Evolutionary conservation across 208 protist species (phyloP).

Genomic region (Leishmania tropica): DNA sequence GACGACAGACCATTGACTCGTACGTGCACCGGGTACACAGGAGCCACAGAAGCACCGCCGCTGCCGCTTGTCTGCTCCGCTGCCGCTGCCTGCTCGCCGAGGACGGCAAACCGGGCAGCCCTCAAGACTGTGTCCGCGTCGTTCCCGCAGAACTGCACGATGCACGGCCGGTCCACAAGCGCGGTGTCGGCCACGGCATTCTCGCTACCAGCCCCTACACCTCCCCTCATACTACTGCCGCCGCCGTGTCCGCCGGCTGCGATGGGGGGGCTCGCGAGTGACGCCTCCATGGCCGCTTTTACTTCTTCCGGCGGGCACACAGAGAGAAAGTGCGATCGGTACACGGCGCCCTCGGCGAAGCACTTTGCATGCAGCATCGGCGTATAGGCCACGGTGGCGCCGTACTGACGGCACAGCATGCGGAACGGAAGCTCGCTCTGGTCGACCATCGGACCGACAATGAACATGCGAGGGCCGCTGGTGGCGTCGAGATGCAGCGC

Average conservation of each 20-base stretch:
- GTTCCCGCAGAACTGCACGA: constrained; percentile 90
- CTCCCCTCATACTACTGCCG: background rate
- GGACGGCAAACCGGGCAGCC: constrained; percentile 60
- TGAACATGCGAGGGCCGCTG: constrained; percentile 42
- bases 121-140: constrained; percentile 64
- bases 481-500: background rate
- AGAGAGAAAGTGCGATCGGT: constrained; percentile 64
- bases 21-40: constrained; percentile 15
- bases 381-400: constrained; percentile 82
- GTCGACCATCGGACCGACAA: constrained; percentile 94
- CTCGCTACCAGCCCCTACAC: background rate
- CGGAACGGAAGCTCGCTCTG: constrained; percentile 92
- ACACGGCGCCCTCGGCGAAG: constrained; percentile 57
- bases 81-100: constrained; percentile 37
- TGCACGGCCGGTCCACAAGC: constrained; percentile 72
- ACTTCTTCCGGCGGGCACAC: constrained; percentile 38
- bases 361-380: constrained; percentile 88
- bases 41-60: background rate
- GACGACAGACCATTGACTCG: background rate
- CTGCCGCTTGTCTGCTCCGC: background rate
- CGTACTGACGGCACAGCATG: constrained; percentile 84
- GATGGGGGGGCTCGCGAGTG: background rate
- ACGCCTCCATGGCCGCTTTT: constrained; percentile 16
- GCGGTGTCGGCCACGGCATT: constrained; percentile 3
- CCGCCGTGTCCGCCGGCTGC: background rate